phyloP scores from a whole-genome alignment of 2,329 filamentous ascomycete species.

The Chaetoscypha palmicola region DNA sequence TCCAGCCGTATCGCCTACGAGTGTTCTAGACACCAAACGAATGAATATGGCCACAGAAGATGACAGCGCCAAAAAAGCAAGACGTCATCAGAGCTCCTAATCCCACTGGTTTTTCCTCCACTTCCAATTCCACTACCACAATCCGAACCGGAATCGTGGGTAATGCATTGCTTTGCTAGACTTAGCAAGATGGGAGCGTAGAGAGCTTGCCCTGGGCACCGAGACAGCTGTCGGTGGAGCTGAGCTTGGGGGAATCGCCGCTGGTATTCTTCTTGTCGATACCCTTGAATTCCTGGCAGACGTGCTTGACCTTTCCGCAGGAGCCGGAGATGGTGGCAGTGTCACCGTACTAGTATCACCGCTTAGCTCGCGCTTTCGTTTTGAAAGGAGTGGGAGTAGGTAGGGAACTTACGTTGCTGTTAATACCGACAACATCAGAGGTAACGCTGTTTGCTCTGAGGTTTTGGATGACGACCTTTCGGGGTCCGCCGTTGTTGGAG shows the following conservation, averaged over 20 bases:
- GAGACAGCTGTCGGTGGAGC: constrained; percentile 10
- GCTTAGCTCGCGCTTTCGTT: neutral
- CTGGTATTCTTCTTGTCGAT: constrained; percentile 11
- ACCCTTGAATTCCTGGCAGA: constrained; percentile 22
- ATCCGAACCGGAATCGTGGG: neutral
- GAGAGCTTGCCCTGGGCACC: constrained; percentile 16
- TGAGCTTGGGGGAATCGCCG: constrained; percentile 14
- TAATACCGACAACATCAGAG: constrained; percentile 31
- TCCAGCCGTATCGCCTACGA: neutral
- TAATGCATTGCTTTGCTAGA: neutral
- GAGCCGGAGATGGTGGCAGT: constrained; percentile 27
- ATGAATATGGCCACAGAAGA: constrained; percentile 9
- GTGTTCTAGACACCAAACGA: neutral
- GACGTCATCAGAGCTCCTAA: neutral
- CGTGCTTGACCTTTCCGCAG: constrained; percentile 16
- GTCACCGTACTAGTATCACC: constrained; percentile 5
- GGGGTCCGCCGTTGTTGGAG: constrained; percentile 28
- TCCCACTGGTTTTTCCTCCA: too few species aligned
- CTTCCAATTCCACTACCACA: too few species aligned
- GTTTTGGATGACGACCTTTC: constrained; percentile 28
- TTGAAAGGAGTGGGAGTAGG: neutral
- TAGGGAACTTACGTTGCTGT: constrained; percentile 20
- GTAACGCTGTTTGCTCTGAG: constrained; percentile 30
- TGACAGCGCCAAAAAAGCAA: neutral
- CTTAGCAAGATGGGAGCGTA: constrained; percentile 14